Base-by-base conservation (phyloP, 768 basidiomycete species). In the Termitomyces sp. region DNA sequence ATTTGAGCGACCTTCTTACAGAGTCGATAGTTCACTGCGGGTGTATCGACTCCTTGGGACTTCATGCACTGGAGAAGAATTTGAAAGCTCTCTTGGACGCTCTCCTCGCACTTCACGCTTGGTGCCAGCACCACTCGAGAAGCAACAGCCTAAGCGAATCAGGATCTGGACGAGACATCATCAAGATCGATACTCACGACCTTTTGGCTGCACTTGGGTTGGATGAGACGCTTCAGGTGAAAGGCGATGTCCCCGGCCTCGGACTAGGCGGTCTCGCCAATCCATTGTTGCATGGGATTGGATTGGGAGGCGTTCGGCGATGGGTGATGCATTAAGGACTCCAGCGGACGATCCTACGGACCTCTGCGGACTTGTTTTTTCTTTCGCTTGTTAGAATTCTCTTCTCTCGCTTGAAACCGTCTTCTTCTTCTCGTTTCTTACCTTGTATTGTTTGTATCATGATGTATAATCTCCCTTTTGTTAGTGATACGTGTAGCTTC, bases 121-220 rank as follows among this genome's bases (percentile, higher is more conserved):
- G 59, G 63, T 60, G 59, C 34, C 20, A 54, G 12, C 3, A 47
- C 42, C 60, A 57, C 24, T 52, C 39, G 0, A 26, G 37, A 24
- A 46, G 50, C n/a, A 53, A 51, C 14, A 37, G 41, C 14, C 18
- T 13, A 5, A 18, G n/a, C 10, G 26, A 6, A 52, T 41, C 50
- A 39, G 42, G 44, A 13, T 36, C 41, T 41, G 41, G 24, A 13
- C 4, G 34, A 22, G 51, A 42, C 26, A 52, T 51, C 18, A 59
- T 65, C 36, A 65, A 54, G 26, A 37, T 65, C 29, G 53, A 65
- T n/a, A 56, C 60, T 22, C 26, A 65, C 18, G 27, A 42, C 18
- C 59, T 63, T n/a, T 53, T 65, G n/a, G n/a, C 46, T 5, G 51
- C 59, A 20, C 60, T 65, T 31, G 62, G 59, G 10, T 43, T 63